phyloP scores from a whole-genome alignment of 768 basidiomycete species.

The Pleurotus cornucopiae region DNA sequence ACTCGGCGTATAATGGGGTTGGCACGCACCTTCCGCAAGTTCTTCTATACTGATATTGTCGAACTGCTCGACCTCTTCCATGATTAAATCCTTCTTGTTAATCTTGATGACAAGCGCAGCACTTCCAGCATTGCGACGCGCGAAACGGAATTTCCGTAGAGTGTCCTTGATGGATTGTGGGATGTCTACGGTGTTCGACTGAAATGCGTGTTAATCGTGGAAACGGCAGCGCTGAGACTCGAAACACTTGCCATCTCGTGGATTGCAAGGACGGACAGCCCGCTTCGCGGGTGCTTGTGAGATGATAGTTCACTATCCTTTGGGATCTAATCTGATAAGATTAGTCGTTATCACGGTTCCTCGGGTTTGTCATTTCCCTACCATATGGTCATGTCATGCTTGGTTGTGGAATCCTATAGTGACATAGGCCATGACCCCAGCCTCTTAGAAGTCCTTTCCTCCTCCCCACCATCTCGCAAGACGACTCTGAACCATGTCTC shows the following conservation, averaged over 20 bases:
- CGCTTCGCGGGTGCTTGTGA: too few relatives aligned
- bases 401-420: background rate
- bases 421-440: too few relatives aligned
- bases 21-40: slow-evolving; percentile 70
- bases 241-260: slow-evolving; percentile 27
- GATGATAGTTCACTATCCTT: background rate
- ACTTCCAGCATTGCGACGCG: slow-evolving; percentile 67
- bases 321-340: slow-evolving; percentile 14
- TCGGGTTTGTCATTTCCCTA: background rate
- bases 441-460: background rate
- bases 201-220: slow-evolving; percentile 3
- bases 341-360: background rate
- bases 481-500: background rate
- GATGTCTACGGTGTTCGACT: slow-evolving; percentile 84
- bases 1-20: background rate
- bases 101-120: slow-evolving; percentile 89
- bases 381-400: background rate
- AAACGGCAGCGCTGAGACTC: slow-evolving; percentile 3
- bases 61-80: slow-evolving; percentile 83
- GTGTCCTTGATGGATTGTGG: slow-evolving; percentile 72
- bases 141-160: slow-evolving; percentile 75
- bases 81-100: slow-evolving; percentile 73
- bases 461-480: background rate
- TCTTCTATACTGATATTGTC: slow-evolving; percentile 76
- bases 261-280: too few relatives aligned